phyloP scores from a whole-genome alignment of 148 eudicot species.

The Talinum fruticosum region DNA sequence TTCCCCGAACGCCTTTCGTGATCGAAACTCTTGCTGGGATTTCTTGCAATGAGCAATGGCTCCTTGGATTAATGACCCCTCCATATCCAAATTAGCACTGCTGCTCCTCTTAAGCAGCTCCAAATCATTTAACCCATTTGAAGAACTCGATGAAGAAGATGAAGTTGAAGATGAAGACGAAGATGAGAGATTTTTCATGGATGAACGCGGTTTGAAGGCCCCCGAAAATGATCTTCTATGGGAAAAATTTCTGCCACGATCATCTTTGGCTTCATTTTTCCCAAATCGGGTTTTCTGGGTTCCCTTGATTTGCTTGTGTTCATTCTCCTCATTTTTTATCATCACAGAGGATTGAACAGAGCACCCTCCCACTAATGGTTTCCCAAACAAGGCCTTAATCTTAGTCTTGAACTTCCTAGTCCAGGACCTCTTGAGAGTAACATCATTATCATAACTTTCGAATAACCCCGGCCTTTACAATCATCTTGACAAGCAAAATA shows the following conservation, averaged over 20 bases:
- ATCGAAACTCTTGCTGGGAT: constrained; percentile 36
- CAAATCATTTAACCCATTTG: constrained; percentile 28
- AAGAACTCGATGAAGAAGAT: constrained; percentile 33
- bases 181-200: constrained; percentile 23
- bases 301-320: constrained; percentile 18
- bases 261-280: constrained; percentile 23
- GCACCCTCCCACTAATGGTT: constrained; percentile 30
- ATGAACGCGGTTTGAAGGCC: constrained; percentile 53
- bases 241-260: constrained; percentile 7
- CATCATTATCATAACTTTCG: not conserved
- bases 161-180: constrained; percentile 44
- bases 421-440: constrained; percentile 50
- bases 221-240: constrained; percentile 75
- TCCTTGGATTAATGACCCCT: constrained; percentile 60
- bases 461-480: not conserved
- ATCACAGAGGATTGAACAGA: constrained; percentile 29
- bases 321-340: constrained; percentile 16
- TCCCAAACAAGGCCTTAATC: constrained; percentile 52
- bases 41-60: constrained; percentile 88
- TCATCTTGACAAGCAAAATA: constrained; percentile 20
- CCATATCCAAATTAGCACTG: constrained; percentile 47
- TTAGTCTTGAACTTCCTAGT: constrained; percentile 48
- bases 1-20: constrained; percentile 46
- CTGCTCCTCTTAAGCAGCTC: constrained; percentile 37
- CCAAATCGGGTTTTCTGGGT: constrained; percentile 26